Conservation (phyloP, 208 protist species). For the Trichomonas vaginalis region DNA sequence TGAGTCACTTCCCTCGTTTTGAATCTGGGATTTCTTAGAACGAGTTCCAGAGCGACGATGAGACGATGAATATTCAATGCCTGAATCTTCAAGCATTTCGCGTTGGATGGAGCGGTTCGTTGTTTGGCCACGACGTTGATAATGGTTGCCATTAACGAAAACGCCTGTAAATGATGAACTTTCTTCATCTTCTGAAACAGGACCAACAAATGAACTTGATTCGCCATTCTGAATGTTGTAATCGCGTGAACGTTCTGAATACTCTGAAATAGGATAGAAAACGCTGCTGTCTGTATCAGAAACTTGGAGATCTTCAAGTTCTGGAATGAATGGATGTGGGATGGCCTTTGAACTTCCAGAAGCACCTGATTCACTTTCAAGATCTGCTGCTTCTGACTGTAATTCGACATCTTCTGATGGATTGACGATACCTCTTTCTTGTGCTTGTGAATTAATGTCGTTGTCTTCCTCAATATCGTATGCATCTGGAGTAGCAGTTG, state of each 20-base stretch:
- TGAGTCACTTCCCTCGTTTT: neutral
- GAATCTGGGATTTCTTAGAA: neutral
- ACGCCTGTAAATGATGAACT: neutral
- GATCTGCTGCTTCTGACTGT: neutral
- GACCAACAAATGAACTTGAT: neutral
- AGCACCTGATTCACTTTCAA: neutral
- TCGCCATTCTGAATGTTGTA: neutral
- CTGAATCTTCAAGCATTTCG: neutral
- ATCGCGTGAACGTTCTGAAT: neutral
- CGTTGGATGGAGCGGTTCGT: neutral
- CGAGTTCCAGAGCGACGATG: neutral
- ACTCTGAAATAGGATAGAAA: neutral
- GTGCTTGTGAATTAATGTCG: neutral
- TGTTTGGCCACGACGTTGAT: neutral
- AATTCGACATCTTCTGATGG: neutral
- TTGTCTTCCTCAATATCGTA: neutral
- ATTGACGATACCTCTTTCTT: neutral
- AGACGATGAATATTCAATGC: neutral
- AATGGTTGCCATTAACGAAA: neutral
- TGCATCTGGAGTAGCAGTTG: neutral
- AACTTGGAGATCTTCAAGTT: neutral
- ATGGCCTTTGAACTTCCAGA: neutral
- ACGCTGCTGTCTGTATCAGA: neutral
- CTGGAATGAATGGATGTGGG: neutral
- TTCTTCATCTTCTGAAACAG: neutral